These are phyloP conservation scores for Melocanna baccifera DNA, from an alignment of 176 grass and related monocot species.

Conservation along the genomic window DNA sequence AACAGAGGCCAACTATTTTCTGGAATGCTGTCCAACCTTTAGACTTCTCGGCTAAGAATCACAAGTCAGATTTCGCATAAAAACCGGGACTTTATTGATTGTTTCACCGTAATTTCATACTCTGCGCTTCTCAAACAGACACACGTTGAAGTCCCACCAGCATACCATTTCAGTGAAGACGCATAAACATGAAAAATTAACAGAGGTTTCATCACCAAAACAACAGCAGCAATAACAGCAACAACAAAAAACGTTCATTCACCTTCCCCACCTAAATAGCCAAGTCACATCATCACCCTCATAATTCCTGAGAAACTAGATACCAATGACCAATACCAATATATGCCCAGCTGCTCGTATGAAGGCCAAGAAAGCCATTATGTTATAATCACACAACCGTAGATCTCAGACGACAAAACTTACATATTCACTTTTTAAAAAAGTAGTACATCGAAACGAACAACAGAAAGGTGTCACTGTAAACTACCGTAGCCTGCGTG, in stretches of 20 bases:
- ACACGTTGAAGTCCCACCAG: background rate
- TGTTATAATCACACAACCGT: background rate
- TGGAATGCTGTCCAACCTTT: conserved; percentile 23
- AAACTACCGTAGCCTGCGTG: background rate
- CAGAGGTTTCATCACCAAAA: background rate
- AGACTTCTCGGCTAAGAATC: background rate
- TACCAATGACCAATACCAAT: background rate
- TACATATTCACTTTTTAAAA: background rate
- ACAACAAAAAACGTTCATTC: background rate
- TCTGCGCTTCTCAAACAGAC: background rate
- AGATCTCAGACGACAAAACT: background rate
- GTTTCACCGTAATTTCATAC: background rate
- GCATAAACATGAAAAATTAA: background rate
- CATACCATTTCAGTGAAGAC: background rate
- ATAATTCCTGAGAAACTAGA: background rate
- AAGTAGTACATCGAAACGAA: background rate
- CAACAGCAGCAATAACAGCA: background rate
- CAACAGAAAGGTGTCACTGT: background rate
- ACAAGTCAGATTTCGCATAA: background rate
- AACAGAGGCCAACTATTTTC: conserved; percentile 5
- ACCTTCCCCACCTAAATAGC: background rate
- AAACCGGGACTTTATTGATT: background rate
- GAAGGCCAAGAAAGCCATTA: background rate
- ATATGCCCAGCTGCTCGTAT: background rate
- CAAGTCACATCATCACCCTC: background rate